Percentiles rank a stretch among this genome's conserved stretches.
These are phyloP conservation scores for Aegilops tauschii DNA, from an alignment of 176 grass and related monocot genomes.

Conservation along the genomic window DNA sequence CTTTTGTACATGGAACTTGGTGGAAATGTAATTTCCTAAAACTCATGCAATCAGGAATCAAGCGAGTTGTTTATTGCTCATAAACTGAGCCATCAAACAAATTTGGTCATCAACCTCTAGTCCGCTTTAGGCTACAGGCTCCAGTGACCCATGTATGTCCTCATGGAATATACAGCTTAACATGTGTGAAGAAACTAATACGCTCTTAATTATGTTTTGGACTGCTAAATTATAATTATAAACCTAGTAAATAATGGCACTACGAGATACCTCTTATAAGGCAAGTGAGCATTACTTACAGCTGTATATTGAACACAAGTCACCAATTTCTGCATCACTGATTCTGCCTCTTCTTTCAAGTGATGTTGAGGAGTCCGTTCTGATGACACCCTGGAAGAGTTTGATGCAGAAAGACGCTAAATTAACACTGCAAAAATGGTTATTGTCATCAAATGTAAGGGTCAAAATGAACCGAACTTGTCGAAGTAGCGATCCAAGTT, in stretches of 20 bases:
- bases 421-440: slow-evolving; percentile 19
- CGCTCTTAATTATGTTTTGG: background rate
- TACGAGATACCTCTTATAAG: background rate
- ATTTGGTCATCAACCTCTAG: background rate
- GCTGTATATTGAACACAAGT: slow-evolving; percentile 83
- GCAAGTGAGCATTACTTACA: slow-evolving; percentile 52
- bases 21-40: background rate
- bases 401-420: slow-evolving; percentile 4
- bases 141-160: background rate
- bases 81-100: background rate
- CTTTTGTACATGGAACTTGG: background rate
- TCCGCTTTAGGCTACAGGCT: background rate
- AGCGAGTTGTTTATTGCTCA: background rate
- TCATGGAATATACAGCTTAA: slow-evolving; percentile 15
- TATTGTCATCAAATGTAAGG: slow-evolving; percentile 1
- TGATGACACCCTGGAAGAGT: slow-evolving; percentile 58
- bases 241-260: slow-evolving; percentile 8
- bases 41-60: background rate
- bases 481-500: slow-evolving; percentile 95
- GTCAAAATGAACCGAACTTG: slow-evolving; percentile 56
- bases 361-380: slow-evolving; percentile 74
- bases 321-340: slow-evolving; percentile 83
- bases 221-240: slow-evolving; percentile 14
- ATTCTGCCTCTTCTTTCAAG: slow-evolving; percentile 75
- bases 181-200: slow-evolving; percentile 8